Base-by-base conservation (phyloP, 352 stramenopile species). In the Globisporangium mamillatum region DNA sequence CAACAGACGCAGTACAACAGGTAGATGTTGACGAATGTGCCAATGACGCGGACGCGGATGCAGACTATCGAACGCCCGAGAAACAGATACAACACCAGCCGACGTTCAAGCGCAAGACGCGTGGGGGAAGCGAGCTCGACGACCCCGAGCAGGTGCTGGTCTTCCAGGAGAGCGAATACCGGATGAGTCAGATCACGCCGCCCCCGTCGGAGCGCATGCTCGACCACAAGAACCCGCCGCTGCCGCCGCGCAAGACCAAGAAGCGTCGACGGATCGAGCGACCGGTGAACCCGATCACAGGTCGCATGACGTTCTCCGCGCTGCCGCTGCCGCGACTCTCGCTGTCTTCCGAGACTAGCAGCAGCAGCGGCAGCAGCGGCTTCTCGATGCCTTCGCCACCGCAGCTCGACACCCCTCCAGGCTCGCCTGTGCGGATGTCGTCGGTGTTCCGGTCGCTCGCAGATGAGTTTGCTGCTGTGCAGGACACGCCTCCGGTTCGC, bases 151-250 rank as follows among this genome's bases (percentile, higher is more conserved):
- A 66, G 58, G 75, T 67, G 32, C 46, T 81, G 55, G 60, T 70
- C 34, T 68, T 67, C 52, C 62, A 76, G 38, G 59, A 62, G 22
- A 77, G 64, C 10, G 74, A 85, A 25, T 64, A 64, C 53, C 69
- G 78, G 9, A 70, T 76, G 36, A 69, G 80, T 5, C 83, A 90
- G 67, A 78, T 89, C 52, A 91, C 83, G 32, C 83, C 83, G 24
- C 83, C 83, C 14, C 83, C 83, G 29, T 91, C 83, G 1, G 72
- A 79, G 25, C 80, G 83, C 44, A 91, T 91, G 83, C 68, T 89
- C 29, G 81, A 91, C 64, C 71, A 80, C 52, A 75, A 77, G 58
- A 91, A 91, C 67, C 83, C 83, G n/a, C 83, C 83, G 10, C 81
- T 80, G 5, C 83, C 83, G 18, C 83, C 83, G 0, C 79, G 74